Percentiles rank a stretch among this genome's conserved stretches.
These are phyloP conservation scores for Delphinella strobiligena DNA, from an alignment of 2,329 filamentous ascomycete genomes.

Conservation along the genomic window DNA sequence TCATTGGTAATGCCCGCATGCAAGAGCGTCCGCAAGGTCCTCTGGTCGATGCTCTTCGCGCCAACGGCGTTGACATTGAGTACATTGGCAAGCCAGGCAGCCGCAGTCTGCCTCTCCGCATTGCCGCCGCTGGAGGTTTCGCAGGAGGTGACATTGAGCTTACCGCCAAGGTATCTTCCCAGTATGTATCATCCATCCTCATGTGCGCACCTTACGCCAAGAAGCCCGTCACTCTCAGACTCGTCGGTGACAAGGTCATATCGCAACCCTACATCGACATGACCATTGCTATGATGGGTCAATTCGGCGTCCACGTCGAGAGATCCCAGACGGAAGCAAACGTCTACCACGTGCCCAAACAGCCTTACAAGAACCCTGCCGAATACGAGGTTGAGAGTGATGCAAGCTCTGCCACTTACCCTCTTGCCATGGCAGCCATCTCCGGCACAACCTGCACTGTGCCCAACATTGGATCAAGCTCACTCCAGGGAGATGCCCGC, in stretches of 20 bases:
- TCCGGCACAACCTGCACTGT: constrained; percentile 92
- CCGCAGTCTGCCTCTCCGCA: constrained; percentile 69
- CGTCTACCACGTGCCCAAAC: constrained; percentile 87
- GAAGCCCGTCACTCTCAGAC: constrained; percentile 73
- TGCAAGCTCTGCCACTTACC: constrained; percentile 94
- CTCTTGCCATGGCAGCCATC: constrained; percentile 84
- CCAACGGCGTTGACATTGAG: constrained; percentile 76
- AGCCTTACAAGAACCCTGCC: constrained; percentile 66
- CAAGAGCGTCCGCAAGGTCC: constrained; percentile 89
- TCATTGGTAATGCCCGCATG: constrained; percentile 94
- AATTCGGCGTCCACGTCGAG: constrained; percentile 74
- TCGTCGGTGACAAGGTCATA: constrained; percentile 94
- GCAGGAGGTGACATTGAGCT: constrained; percentile 80
- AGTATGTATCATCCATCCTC: constrained; percentile 92
- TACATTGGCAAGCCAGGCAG: constrained; percentile 78
- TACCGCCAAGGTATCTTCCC: constrained; percentile 92
- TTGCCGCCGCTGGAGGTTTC: constrained; percentile 73
- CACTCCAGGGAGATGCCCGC: constrained; percentile 85
- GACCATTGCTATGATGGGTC: constrained; percentile 95
- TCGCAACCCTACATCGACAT: constrained; percentile 97
- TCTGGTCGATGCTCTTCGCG: constrained; percentile 76
- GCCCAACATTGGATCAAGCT: constrained; percentile 86
- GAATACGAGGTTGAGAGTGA: constrained; percentile 94
- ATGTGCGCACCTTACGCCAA: constrained; percentile 98
- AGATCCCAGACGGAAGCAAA: constrained; percentile 68